phyloP scores from a whole-genome alignment of 2,329 filamentous ascomycete species.

The Fusarium mundagurra region DNA sequence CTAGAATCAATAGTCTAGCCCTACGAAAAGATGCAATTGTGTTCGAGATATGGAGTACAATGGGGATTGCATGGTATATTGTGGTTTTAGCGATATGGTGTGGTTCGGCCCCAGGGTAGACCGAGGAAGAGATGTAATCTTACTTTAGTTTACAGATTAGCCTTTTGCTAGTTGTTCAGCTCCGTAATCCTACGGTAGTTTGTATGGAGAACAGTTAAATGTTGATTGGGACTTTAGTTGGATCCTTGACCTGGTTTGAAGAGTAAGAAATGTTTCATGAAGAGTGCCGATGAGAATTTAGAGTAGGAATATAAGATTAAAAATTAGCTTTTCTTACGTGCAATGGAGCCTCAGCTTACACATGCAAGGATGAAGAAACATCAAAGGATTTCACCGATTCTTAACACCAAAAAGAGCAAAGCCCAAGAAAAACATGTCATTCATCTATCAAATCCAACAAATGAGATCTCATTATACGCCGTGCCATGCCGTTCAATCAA shows the following conservation, averaged over 20 bases:
- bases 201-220: neutral
- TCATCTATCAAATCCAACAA: conserved; percentile 35
- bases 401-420: neutral
- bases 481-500: conserved; percentile 40
- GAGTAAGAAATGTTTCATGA: neutral
- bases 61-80: neutral
- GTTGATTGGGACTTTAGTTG: neutral
- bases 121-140: neutral
- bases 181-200: neutral
- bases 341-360: neutral
- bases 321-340: neutral
- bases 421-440: conserved; percentile 6
- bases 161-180: neutral
- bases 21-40: neutral
- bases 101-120: neutral
- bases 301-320: neutral
- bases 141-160: neutral
- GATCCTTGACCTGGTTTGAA: neutral
- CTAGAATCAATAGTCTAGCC: neutral
- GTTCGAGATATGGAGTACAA: neutral
- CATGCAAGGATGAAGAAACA: neutral
- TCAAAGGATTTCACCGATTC: neutral
- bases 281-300: neutral
- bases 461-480: conserved; percentile 36
- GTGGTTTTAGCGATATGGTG: neutral